phyloP scores from a whole-genome alignment of 441 rosid species.

The Adansonia gregorii region DNA sequence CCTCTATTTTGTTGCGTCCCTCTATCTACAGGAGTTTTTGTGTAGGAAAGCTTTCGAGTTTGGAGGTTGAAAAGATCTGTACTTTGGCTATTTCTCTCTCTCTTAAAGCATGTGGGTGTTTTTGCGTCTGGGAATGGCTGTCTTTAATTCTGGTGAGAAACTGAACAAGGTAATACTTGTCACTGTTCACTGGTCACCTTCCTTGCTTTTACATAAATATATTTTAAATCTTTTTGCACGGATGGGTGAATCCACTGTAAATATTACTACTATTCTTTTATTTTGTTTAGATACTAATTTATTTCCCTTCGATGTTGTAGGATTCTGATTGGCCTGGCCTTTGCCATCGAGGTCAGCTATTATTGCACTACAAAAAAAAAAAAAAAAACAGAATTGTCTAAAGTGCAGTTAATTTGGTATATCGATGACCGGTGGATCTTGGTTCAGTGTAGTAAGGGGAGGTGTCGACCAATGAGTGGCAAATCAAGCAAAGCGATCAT shows the following conservation, averaged over 20 bases:
- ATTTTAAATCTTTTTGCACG: constrained; percentile 42
- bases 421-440: constrained; percentile 4
- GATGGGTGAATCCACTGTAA: constrained; percentile 40
- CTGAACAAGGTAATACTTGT: constrained; percentile 23
- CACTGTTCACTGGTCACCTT: background rate
- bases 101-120: background rate
- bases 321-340: constrained; percentile 22
- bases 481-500: background rate
- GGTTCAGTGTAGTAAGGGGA: background rate
- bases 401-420: background rate
- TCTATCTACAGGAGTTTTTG: background rate
- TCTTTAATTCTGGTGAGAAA: constrained; percentile 10
- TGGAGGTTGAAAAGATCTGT: background rate
- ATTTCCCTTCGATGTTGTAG: constrained; percentile 23
- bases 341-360: no score
- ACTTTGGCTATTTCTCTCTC: background rate
- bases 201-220: background rate
- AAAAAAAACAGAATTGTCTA: background rate
- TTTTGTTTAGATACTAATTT: background rate
- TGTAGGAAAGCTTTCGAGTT: background rate
- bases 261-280: constrained; percentile 25
- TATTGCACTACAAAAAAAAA: no score
- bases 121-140: background rate
- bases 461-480: background rate
- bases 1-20: background rate